Base-by-base conservation (phyloP, 345 rosid genomes). In the Sisymbrium irio region DNA sequence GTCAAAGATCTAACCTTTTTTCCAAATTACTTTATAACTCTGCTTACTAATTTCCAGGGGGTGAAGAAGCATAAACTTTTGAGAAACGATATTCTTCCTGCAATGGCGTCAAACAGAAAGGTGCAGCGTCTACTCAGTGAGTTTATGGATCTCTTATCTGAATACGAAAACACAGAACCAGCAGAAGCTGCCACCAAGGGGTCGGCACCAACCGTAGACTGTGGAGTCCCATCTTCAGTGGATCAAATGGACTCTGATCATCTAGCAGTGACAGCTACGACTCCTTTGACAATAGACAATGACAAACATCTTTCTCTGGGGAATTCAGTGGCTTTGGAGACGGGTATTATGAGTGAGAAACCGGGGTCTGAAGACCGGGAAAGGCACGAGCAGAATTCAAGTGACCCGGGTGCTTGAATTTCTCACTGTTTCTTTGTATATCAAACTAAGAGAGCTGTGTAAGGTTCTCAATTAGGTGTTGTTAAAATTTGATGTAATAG, bases 111-210 rank as follows among this genome's bases (percentile, higher is more conserved):
- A 32, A 96, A 96, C 78, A 81, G 99, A 58, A 96, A 92, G 82
- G 99, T 96, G 40, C 99, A 96, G 83, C 87, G 97, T 35, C 83
- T 96, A 36, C 96, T 96, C 44, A 90, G 87, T 25, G 99, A 96
- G 79, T 96, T 96, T 71, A 85, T 92, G 85, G 94, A 96, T 84
- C 93, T 90, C 45, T 78, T 96, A 15, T 92, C 98, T 40, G 99
- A 96, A 81, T 96, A 92, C 68, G 93, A 78, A 72, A 83, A 75
- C 27, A 4, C 63, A 41, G 80, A 77, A 65, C 47, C 67, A 65
- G 44, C 65, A 44, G 79, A 71, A 20, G 51, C 62, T 71, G 72
- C 22, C 18, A 41, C 25, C 10, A 77, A 77, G 49, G 39, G 10
- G 6, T 51, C 47, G 11, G 28, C 61, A 49, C 67, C 62, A 19